phyloP scores from a whole-genome alignment of 805 yeast species.

The Candida maris region DNA sequence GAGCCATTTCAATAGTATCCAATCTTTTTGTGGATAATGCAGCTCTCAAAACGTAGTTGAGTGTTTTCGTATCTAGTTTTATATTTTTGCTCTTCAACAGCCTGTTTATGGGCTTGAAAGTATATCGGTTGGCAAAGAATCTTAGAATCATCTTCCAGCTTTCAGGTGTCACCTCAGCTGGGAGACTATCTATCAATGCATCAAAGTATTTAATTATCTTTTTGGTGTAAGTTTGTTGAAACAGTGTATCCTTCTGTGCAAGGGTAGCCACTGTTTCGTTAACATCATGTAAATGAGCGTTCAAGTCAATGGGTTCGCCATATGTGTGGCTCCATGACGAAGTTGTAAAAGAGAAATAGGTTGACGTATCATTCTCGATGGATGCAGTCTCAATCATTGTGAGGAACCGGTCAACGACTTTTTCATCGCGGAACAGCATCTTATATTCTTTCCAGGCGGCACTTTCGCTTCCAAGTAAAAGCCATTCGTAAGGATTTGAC shows the following conservation, averaged over 20 bases:
- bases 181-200: background rate
- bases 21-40: slow-evolving; percentile 3
- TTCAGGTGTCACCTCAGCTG: background rate
- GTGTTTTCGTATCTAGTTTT: slow-evolving; percentile 3
- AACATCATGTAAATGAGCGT: background rate
- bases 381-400: background rate
- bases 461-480: background rate
- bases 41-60: slow-evolving; percentile 4
- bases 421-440: background rate
- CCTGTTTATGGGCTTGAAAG: slow-evolving; percentile 2
- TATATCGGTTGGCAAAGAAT: slow-evolving; percentile 4
- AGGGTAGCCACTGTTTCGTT: background rate
- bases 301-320: background rate
- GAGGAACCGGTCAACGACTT: slow-evolving; percentile 1
- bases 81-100: background rate
- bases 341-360: background rate
- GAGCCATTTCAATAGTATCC: background rate
- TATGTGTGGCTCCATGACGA: background rate
- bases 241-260: background rate
- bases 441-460: background rate
- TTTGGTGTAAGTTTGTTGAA: background rate
- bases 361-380: background rate
- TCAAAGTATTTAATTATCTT: slow-evolving; percentile 2
- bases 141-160: slow-evolving; percentile 3
- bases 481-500: slow-evolving; percentile 2